A percentile compares a stretch with the other conserved stretches of the same genome.
phyloP scores from a whole-genome alignment of 495 filamentous ascomycete genomes.

The Podospora appendiculata region DNA sequence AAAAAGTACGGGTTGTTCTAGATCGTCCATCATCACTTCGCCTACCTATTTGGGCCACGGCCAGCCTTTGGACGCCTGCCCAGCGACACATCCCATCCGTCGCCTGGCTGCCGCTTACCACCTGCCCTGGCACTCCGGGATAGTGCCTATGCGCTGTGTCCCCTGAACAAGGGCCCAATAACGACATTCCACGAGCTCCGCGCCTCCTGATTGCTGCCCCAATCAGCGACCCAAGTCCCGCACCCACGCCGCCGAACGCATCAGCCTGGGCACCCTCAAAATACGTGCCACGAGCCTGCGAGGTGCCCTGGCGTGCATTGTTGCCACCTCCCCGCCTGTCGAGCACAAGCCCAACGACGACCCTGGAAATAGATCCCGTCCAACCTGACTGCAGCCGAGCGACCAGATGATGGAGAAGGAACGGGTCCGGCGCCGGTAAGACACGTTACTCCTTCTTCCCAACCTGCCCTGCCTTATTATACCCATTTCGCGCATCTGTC shows the following conservation, averaged over 20 bases:
- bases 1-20: no score
- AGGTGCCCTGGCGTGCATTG: conserved; percentile 3
- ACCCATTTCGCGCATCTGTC: neutral
- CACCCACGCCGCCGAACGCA: conserved; percentile 12
- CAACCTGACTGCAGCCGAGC: conserved; percentile 11
- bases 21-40: no score
- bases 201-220: conserved; percentile 20
- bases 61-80: no score
- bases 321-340: neutral
- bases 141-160: neutral
- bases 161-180: conserved; percentile 15
- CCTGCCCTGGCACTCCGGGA: no score
- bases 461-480: conserved; percentile 1
- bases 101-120: no score
- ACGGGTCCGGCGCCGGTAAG: conserved; percentile 10
- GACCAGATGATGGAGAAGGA: conserved; percentile 12
- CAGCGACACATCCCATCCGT: no score
- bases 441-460: conserved; percentile 1
- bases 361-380: conserved; percentile 17
- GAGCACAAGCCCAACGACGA: conserved; percentile 8
- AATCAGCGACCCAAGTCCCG: conserved; percentile 16
- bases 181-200: conserved; percentile 19
- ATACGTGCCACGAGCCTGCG: conserved; percentile 15
- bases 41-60: no score
- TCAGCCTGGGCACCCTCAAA: conserved; percentile 8